Evolutionary conservation across 345 rosid species (phyloP), one percentile per base, ranked within the genome.

Genomic region (Salix viminalis): DNA sequence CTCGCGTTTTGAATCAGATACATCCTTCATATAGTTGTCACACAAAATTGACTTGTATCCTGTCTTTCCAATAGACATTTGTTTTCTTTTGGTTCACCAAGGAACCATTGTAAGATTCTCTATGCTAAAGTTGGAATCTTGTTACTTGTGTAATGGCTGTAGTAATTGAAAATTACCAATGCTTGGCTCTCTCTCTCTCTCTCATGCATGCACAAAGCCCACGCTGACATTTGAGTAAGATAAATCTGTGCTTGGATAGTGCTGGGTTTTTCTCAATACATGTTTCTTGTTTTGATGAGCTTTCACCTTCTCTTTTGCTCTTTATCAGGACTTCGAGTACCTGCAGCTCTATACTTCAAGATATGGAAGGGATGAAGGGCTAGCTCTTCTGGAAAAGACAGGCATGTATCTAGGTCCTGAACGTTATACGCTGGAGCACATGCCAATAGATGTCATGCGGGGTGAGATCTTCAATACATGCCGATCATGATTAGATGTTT

Each of bases 321-420:
- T 24, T 24, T 37, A 6, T 66, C 64, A 91, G 98, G 99, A 93
- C 84, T 74, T 88, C 11, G 98, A 96, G 84, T 93, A 93, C 87
- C 84, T 93, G 83, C 89, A 87, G 85, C 91, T 89, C 69, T 91
- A 89, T 70, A 80, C 86, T 70, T 90, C 96, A 42, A 90, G 89
- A 84, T 90, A 83, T 67, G 97, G 98, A 28, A 85, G 91, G 70
- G 92, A 88, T 30, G 97, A 89, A 83, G 97, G 90, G 69, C 84
- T 86, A 74, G 88, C 91, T 11, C 86, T 95, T 16, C 75, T 95
- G 83, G 98, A 93, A 89, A 93, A 83, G 90, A 91, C 98, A 4
- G 94, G 99, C 23, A 81, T 91, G 70, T 91, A 95, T 79, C 72
- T 83, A 46, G 97, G 97, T 30, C 99, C 99, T 0, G 99, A 95